These are phyloP conservation scores for Eucalyptus tenuipes DNA, from an alignment of 345 rosid genomes.

Conservation along the genomic window DNA sequence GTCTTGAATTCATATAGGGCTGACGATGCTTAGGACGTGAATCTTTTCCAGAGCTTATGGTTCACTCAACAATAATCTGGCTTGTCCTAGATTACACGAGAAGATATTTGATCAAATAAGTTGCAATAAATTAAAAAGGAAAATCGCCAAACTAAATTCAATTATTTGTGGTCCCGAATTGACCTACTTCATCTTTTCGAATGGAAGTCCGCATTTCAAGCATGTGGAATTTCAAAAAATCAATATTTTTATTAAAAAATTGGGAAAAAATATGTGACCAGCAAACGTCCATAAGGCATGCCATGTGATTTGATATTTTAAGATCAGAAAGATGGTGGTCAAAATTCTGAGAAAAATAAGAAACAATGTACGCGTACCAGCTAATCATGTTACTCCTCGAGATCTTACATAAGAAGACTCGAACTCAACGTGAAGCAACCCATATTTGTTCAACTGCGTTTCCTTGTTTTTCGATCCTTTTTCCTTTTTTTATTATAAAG, in stretches of 20 bases:
- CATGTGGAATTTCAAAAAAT: neutral
- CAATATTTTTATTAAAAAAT: neutral
- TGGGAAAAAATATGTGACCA: neutral
- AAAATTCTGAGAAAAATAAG: neutral
- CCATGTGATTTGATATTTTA: neutral
- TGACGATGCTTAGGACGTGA: neutral
- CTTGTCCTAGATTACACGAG: neutral
- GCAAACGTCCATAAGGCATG: neutral
- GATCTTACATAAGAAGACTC: neutral
- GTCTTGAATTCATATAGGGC: neutral
- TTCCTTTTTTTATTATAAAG: neutral
- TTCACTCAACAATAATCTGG: neutral
- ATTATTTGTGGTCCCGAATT: neutral
- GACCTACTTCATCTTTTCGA: neutral
- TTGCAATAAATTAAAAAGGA: neutral
- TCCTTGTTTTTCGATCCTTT: neutral
- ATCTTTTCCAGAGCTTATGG: neutral
- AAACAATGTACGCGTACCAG: neutral
- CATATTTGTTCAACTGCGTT: neutral
- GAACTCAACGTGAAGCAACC: neutral
- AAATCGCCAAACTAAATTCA: neutral
- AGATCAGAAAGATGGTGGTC: neutral
- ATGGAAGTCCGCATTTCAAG: neutral
- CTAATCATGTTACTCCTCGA: neutral
- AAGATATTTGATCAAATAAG: neutral